phyloP scores from a whole-genome alignment of 495 filamentous ascomycete genomes.

The Xylaria castorea region DNA sequence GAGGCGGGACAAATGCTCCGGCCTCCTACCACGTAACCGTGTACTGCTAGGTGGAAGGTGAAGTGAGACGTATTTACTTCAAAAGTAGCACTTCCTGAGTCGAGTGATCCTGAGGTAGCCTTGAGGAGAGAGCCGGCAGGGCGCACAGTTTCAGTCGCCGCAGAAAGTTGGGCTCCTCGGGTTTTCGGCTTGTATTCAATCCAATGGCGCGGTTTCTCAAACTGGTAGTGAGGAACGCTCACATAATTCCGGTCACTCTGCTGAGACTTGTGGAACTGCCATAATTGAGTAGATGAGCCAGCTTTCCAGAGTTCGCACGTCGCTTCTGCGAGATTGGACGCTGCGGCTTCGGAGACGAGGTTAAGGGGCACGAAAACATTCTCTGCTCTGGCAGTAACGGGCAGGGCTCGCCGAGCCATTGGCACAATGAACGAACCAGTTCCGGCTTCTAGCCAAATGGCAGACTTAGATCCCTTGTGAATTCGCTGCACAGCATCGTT shows the following conservation, averaged over 20 bases:
- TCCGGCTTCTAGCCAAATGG: constrained; percentile 49
- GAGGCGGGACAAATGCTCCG: constrained; percentile 45
- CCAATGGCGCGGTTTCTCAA: constrained; percentile 52
- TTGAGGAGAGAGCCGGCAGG: background rate
- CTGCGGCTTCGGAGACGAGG: background rate
- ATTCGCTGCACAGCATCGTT: constrained; percentile 40
- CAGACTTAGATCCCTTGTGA: constrained; percentile 34
- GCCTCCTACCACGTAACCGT: constrained; percentile 36
- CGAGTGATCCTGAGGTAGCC: background rate
- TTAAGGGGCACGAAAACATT: constrained; percentile 1
- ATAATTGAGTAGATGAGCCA: constrained; percentile 32
- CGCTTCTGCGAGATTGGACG: constrained; percentile 32
- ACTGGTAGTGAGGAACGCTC: constrained; percentile 62
- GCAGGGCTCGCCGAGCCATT: constrained; percentile 33
- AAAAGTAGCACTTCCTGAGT: background rate
- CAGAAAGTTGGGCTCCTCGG: constrained; percentile 23
- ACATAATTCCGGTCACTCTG: constrained; percentile 38
- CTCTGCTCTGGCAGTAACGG: background rate
- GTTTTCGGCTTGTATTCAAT: constrained; percentile 27
- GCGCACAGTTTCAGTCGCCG: background rate
- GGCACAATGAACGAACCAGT: constrained; percentile 41
- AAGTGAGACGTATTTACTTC: constrained; percentile 12
- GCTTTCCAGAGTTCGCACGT: constrained; percentile 38
- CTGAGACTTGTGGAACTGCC: constrained; percentile 31
- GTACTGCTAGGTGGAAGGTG: background rate